Percentiles rank a stretch among this genome's conserved stretches.
Evolutionary conservation across 805 yeast species (phyloP).

Genomic region (Candida nonsorbophila): DNA sequence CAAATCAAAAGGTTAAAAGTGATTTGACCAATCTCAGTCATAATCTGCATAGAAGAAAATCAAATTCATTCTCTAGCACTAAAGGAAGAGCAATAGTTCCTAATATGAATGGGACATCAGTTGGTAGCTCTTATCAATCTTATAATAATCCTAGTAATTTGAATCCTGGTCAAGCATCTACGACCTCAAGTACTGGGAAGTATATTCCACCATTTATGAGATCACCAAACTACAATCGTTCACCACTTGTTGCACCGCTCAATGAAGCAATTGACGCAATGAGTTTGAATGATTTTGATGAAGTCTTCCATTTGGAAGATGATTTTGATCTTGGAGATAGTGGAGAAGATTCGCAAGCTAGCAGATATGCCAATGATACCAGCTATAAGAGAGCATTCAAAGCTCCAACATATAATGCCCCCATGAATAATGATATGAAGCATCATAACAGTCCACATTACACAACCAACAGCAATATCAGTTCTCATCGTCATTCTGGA

Average conservation of each 20-base stretch:
- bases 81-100: slow-evolving; percentile 7
- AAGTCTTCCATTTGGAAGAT: slow-evolving; percentile 39
- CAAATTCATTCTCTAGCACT: slow-evolving; percentile 17
- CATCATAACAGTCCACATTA: not conserved
- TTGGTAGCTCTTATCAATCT: slow-evolving; percentile 5
- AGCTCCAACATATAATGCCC: slow-evolving; percentile 5
- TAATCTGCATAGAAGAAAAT: slow-evolving; percentile 11
- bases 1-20: slow-evolving; percentile 6
- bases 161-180: slow-evolving; percentile 2
- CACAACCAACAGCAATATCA: not conserved
- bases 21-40: slow-evolving; percentile 8
- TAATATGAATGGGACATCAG: slow-evolving; percentile 2
- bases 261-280: slow-evolving; percentile 32
- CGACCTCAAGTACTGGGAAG: slow-evolving; percentile 19
- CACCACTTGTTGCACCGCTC: slow-evolving; percentile 28
- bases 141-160: no score
- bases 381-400: slow-evolving; percentile 1
- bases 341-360: slow-evolving; percentile 1
- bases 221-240: slow-evolving; percentile 26
- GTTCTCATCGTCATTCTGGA: not conserved
- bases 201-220: slow-evolving; percentile 40
- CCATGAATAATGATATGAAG: slow-evolving; percentile 2
- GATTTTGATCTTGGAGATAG: slow-evolving; percentile 19
- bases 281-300: slow-evolving; percentile 24
- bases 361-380: slow-evolving; percentile 1